Conservation (phyloP, 306 rosid genomes). For the Lupinus albus region DNA sequence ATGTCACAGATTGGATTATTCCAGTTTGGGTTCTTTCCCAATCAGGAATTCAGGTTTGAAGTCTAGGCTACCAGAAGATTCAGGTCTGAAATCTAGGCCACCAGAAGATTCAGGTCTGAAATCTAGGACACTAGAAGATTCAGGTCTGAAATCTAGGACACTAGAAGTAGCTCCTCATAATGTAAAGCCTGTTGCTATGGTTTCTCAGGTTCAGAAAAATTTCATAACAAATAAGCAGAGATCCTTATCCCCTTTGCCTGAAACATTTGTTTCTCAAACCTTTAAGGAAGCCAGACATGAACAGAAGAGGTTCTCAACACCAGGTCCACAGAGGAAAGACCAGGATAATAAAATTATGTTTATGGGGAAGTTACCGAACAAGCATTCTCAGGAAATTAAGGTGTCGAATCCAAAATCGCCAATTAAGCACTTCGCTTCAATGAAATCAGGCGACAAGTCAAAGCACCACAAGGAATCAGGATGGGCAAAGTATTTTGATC, state of each 20-base stretch:
- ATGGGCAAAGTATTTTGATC: conserved; percentile 89
- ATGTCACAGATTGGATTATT: conserved; percentile 76
- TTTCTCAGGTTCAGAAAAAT: conserved; percentile 40
- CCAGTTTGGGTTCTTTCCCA: conserved; percentile 51
- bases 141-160: too few species aligned
- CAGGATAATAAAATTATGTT: conserved; percentile 54
- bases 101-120: conserved; percentile 43
- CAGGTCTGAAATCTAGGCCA: too few species aligned
- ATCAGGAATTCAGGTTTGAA: conserved; percentile 45
- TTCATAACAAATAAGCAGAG: conserved; percentile 60
- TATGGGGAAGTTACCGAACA: conserved; percentile 54
- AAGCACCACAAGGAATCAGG: conserved; percentile 64
- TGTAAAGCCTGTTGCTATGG: conserved; percentile 36
- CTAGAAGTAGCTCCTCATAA: conserved; percentile 3
- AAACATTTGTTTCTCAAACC: conserved; percentile 50
- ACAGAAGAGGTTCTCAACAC: conserved; percentile 72
- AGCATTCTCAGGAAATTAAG: conserved; percentile 47
- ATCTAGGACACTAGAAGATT: conserved; percentile 47
- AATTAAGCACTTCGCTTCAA: conserved; percentile 49
- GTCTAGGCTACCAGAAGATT: conserved; percentile 47
- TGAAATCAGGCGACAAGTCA: conserved; percentile 51
- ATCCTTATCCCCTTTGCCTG: conserved; percentile 78
- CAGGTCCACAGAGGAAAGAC: conserved; percentile 57
- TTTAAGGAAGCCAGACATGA: conserved; percentile 74
- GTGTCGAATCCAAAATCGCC: conserved; percentile 44